phyloP scores from a whole-genome alignment of 2,329 filamentous ascomycete genomes.

The Thielaviopsis musarum region DNA sequence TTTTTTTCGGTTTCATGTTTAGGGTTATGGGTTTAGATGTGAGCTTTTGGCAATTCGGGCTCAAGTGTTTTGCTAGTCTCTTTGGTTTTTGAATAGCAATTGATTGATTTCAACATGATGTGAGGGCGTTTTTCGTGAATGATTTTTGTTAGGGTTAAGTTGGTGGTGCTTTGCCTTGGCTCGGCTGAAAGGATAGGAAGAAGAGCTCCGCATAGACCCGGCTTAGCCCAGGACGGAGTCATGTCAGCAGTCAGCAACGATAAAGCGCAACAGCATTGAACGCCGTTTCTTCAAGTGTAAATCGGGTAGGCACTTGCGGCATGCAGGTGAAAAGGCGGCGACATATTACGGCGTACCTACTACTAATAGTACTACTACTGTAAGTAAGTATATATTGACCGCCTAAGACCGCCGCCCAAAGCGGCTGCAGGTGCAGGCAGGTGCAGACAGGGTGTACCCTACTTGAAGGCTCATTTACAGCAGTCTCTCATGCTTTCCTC shows the following conservation, averaged over 20 bases:
- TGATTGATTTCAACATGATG: neutral
- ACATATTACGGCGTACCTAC: too few relatives aligned
- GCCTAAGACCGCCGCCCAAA: too few relatives aligned
- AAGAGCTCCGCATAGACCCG: neutral
- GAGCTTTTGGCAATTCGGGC: neutral
- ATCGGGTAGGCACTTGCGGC: too few relatives aligned
- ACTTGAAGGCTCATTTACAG: too few relatives aligned
- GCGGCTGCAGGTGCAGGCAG: too few relatives aligned
- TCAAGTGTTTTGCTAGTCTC: neutral
- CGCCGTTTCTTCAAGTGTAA: too few relatives aligned
- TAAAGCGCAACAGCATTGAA: too few relatives aligned
- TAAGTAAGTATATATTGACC: too few relatives aligned
- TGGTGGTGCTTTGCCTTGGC: neutral
- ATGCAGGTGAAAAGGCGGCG: neutral
- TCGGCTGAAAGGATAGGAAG: neutral
- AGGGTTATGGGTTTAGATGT: neutral
- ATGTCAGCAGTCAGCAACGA: too few relatives aligned
- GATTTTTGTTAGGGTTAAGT: neutral
- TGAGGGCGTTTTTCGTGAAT: neutral
- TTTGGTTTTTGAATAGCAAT: neutral
- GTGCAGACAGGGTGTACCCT: too few relatives aligned
- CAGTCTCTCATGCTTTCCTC: too few relatives aligned
- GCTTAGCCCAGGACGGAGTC: neutral
- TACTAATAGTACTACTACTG: too few relatives aligned
- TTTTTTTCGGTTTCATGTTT: neutral